Conservation (phyloP, 345 rosid genomes). For the Zanthoxylum bungeanum region DNA sequence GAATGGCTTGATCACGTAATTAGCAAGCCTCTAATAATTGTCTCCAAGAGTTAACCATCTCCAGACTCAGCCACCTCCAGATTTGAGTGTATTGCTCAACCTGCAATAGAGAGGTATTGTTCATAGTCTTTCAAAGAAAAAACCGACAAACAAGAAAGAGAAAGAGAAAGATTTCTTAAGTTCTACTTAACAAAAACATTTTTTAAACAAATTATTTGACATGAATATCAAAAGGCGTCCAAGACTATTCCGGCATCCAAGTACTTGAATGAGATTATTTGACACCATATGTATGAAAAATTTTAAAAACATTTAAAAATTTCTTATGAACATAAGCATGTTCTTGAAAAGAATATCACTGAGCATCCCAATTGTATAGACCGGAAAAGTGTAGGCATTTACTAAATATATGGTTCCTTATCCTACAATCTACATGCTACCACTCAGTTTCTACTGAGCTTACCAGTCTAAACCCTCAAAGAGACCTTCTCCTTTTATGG, state of each 20-base stretch:
- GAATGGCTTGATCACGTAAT: neutral
- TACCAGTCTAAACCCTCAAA: conserved; percentile 83
- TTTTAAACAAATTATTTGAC: no score
- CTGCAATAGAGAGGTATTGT: conserved; percentile 20
- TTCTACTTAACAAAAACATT: no score
- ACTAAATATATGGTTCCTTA: neutral
- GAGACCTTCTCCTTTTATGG: conserved; percentile 68
- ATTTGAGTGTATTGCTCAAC: conserved; percentile 62
- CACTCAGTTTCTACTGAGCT: conserved; percentile 9
- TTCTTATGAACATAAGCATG: neutral
- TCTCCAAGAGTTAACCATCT: conserved; percentile 20
- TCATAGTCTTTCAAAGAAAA: neutral
- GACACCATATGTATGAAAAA: neutral
- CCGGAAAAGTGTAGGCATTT: neutral
- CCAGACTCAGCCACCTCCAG: conserved; percentile 29
- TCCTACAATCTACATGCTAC: neutral
- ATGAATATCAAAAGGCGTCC: no score
- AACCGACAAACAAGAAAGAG: neutral
- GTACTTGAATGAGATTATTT: neutral
- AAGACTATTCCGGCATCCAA: no score
- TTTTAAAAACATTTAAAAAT: neutral
- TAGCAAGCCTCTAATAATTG: conserved; percentile 17
- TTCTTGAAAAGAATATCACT: neutral
- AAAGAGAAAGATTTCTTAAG: neutral
- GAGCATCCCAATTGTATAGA: neutral